phyloP scores from a whole-genome alignment of 140 eudicot species.

The Senecio squalidus region DNA sequence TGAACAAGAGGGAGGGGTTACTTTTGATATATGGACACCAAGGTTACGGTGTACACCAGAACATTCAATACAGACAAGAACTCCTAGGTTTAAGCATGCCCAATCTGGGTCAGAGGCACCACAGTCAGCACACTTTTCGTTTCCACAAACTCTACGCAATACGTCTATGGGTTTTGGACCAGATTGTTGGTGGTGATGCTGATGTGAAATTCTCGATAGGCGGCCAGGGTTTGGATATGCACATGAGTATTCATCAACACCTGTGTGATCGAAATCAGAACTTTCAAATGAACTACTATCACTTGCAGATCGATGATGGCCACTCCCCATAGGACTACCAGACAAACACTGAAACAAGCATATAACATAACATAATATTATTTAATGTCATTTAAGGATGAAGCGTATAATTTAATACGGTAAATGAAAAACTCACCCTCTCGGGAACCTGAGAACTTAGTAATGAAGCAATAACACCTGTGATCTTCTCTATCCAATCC shows the following conservation, averaged over 20 bases:
- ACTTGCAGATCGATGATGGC: conserved; percentile 91
- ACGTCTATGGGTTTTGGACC: conserved; percentile 73
- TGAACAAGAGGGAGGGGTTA: conserved; percentile 23
- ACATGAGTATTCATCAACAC: conserved; percentile 60
- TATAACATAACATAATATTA: too few relatives aligned
- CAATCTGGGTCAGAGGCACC: conserved; percentile 98
- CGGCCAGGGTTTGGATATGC: conserved; percentile 72
- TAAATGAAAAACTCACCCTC: conserved; percentile 36
- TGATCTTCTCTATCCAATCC: conserved; percentile 99
- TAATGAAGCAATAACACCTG: conserved; percentile 94
- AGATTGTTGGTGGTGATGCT: conserved; percentile 58
- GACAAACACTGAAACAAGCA: conserved; percentile 55
- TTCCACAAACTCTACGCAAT: conserved; percentile 71
- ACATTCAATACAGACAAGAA: conserved; percentile 95
- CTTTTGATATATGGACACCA: conserved; percentile 98
- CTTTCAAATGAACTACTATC: conserved; percentile 97
- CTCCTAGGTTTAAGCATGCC: conserved; percentile 96
- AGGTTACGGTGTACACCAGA: conserved; percentile 99
- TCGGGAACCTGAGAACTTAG: conserved; percentile 95
- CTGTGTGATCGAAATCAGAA: conserved; percentile 82
- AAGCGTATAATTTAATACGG: not conserved
- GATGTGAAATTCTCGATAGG: conserved; percentile 68
- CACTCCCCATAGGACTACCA: conserved; percentile 86
- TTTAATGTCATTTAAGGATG: not conserved
- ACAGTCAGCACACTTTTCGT: conserved; percentile 93